Conservation (phyloP, 352 stramenopile genomes). For the Globisporangium paroecandrum region DNA sequence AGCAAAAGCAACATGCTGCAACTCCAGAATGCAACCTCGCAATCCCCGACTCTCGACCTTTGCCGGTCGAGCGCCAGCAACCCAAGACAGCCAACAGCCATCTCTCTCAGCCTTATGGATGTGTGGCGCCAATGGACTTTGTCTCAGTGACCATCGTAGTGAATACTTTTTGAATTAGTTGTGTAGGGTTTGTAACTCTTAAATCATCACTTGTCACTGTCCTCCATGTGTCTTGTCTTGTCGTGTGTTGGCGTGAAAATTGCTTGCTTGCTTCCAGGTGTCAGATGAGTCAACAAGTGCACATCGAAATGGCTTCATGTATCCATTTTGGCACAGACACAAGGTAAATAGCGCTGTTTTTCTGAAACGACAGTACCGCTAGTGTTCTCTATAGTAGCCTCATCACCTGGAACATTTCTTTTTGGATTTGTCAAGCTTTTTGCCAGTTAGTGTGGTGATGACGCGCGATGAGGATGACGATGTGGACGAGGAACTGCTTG, state of each 20-base stretch:
- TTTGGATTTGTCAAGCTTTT: background rate
- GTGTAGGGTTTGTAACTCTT: background rate
- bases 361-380: background rate
- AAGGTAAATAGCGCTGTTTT: background rate
- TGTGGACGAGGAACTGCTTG: slow-evolving; percentile 43
- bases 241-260: background rate
- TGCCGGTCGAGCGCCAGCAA: no score
- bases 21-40: background rate
- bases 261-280: background rate
- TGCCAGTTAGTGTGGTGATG: background rate
- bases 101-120: background rate
- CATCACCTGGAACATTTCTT: background rate
- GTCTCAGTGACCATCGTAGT: background rate
- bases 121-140: no score
- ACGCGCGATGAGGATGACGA: slow-evolving; percentile 2
- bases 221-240: background rate
- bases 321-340: no score
- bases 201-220: background rate
- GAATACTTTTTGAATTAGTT: no score
- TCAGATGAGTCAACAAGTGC: background rate
- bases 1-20: background rate
- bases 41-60: no score
- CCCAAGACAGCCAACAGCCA: background rate
- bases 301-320: background rate
- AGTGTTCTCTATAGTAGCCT: background rate